Base-by-base conservation (phyloP, 2,329 filamentous ascomycete genomes). In the Rutstroemia sydowiana region DNA sequence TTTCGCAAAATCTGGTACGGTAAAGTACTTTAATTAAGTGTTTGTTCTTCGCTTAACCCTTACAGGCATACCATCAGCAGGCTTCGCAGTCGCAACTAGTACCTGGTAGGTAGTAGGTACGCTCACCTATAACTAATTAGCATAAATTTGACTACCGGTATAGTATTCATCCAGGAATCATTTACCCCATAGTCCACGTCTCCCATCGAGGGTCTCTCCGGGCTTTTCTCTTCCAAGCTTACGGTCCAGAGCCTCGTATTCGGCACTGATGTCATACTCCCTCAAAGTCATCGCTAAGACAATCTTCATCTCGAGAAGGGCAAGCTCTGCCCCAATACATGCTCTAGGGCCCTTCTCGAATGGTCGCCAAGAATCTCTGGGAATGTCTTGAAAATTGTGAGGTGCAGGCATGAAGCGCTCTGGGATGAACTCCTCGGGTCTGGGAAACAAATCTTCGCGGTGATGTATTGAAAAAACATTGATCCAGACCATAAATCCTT, bases 301-400 rank as follows among this genome's bases (percentile, higher is more conserved):
- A 34, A 74, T 65, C 53, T 71, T 72, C 23, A 73, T 63, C 62
- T 79, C 76, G 21, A 59, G 59, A 66, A 75, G 72, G 16, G 75
- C 77, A 39, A 80, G 64, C 56, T 75, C 73, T 62, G 81, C 76
- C 0, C 79, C 79, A 20, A 81, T 73, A 58, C 79, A 84, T 48
- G 75, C 75, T 26, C 79, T 64, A 3, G 72, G 69, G 0, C 79
- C 79, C 52, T 74, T 71, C 56, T 77, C 75, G 61, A 83, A 83
- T 0, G 75, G 70, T 18, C 77, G 70, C 71, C 72, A 83, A 3
- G 77, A 78, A 41, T 73, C 71, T 45, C 55, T 56, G 4, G 55
- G 32, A 3, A 59, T 47, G 9, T 55, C 45, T 40, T 59, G 48
- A 18, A 63, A 62, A 57, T 68, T 59, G 23, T 60, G 59, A 4